Evolutionary conservation across 2,329 filamentous ascomycete species (phyloP).

Genomic region (Daldinia sp.): DNA sequence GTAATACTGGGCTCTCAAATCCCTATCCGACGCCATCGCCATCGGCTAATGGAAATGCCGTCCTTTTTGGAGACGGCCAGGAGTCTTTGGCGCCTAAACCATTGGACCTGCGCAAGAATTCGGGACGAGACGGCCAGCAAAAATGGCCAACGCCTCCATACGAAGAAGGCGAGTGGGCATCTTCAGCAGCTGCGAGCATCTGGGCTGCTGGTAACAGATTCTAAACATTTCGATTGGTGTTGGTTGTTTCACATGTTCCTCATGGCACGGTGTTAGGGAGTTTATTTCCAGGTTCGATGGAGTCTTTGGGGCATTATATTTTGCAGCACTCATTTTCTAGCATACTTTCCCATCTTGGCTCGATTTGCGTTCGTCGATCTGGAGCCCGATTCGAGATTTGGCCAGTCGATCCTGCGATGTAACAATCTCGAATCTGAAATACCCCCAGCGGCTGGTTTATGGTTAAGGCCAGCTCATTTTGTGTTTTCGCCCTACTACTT

Average conservation of each 20-base stretch:
- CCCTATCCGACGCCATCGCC: conserved; percentile 77
- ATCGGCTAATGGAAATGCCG: conserved; percentile 84
- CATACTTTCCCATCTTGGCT: conserved; percentile 47
- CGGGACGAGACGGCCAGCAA: conserved; percentile 59
- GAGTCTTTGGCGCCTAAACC: conserved; percentile 76
- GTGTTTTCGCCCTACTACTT: conserved; percentile 46
- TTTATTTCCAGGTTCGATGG: conserved; percentile 43
- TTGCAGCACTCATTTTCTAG: conserved; percentile 50
- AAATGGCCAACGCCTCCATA: conserved; percentile 98
- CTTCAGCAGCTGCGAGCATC: conserved; percentile 83
- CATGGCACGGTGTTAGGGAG: conserved; percentile 53
- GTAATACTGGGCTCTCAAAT: conserved; percentile 70
- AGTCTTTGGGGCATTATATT: conserved; percentile 46
- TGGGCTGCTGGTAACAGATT: conserved; percentile 77
- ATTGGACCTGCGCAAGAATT: conserved; percentile 73
- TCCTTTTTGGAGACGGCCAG: conserved; percentile 76
- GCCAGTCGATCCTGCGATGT: conserved; percentile 46
- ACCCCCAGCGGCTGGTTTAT: conserved; percentile 44
- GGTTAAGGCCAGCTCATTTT: conserved; percentile 38
- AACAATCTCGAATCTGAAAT: conserved; percentile 49
- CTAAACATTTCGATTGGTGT: conserved; percentile 51
- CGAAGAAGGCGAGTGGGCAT: conserved; percentile 92
- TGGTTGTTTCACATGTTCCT: conserved; percentile 47
- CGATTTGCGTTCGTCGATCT: conserved; percentile 48
- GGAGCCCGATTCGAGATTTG: conserved; percentile 40